A percentile compares a stretch with the other conserved stretches of the same genome.
Evolutionary conservation across 768 basidiomycete genomes (phyloP).

Genomic region (Boletus sensibilis): DNA sequence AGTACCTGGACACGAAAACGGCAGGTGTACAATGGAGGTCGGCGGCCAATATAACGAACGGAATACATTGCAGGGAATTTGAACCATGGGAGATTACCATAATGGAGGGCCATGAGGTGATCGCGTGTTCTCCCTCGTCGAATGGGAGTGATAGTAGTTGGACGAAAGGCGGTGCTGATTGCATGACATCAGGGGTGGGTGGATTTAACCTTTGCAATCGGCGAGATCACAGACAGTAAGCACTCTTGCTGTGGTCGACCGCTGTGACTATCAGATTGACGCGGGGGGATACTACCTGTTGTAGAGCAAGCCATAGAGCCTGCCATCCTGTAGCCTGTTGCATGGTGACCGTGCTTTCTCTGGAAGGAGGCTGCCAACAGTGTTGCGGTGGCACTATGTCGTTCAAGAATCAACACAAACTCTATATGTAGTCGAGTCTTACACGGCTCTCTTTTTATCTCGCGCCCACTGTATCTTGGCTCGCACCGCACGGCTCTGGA

Average conservation of each 20-base stretch:
- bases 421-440: not conserved
- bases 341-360: not conserved
- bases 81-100: slow-evolving; percentile 13
- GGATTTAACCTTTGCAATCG: slow-evolving; percentile 26
- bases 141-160: not conserved
- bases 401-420: too few relatives aligned
- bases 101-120: slow-evolving; percentile 26
- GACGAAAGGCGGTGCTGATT: slow-evolving; percentile 17
- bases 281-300: not conserved
- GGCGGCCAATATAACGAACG: not conserved
- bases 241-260: slow-evolving; percentile 1
- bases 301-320: slow-evolving; percentile 1
- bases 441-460: slow-evolving; percentile 10
- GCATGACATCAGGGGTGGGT: slow-evolving; percentile 19
- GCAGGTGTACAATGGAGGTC: slow-evolving; percentile 19
- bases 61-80: slow-evolving; percentile 2
- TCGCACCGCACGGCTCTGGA: not conserved
- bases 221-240: slow-evolving; percentile 17
- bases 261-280: not conserved
- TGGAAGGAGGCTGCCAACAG: not conserved
- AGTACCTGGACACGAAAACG: slow-evolving; percentile 7
- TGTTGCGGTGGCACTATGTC: slow-evolving; percentile 1
- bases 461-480: not conserved
- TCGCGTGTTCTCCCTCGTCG: slow-evolving; percentile 22
- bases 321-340: slow-evolving; percentile 22